Conservation (phyloP, 306 rosid species). For the Lotus japonicus region DNA sequence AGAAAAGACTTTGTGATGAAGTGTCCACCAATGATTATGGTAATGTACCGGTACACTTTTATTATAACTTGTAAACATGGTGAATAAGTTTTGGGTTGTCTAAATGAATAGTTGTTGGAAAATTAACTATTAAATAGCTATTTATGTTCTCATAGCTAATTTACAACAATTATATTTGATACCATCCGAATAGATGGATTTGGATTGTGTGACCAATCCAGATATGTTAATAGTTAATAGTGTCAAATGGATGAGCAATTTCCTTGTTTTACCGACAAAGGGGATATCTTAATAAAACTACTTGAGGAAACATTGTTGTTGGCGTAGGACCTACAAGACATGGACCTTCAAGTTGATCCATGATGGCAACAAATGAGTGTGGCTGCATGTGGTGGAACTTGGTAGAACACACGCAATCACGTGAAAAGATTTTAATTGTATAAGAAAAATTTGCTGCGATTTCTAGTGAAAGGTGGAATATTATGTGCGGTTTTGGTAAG, state of each 20-base stretch:
- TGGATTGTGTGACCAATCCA: too few species aligned
- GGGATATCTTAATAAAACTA: neutral
- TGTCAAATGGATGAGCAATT: neutral
- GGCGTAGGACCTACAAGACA: slow-evolving; percentile 26
- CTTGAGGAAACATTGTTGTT: slow-evolving; percentile 17
- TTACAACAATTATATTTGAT: too few species aligned
- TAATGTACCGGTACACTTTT: too few species aligned
- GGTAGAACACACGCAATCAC: slow-evolving; percentile 4
- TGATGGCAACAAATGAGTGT: slow-evolving; percentile 2
- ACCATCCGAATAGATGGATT: too few species aligned
- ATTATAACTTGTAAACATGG: too few species aligned
- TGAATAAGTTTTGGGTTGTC: too few species aligned
- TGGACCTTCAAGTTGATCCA: slow-evolving; percentile 22
- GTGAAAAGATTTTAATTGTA: slow-evolving; percentile 2
- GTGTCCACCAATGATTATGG: too few species aligned
- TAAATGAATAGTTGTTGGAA: too few species aligned
- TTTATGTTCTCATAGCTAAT: too few species aligned
- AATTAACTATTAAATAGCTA: too few species aligned
- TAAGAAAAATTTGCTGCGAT: neutral
- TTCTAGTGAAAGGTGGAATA: neutral
- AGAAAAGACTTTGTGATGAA: too few species aligned
- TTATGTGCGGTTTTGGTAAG: neutral
- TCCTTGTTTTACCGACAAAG: slow-evolving; percentile 26
- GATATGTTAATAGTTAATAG: too few species aligned
- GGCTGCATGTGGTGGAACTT: slow-evolving; percentile 15